Base-by-base conservation (phyloP, 2,329 filamentous ascomycete genomes). In the Aurifilum marmelostoma region DNA sequence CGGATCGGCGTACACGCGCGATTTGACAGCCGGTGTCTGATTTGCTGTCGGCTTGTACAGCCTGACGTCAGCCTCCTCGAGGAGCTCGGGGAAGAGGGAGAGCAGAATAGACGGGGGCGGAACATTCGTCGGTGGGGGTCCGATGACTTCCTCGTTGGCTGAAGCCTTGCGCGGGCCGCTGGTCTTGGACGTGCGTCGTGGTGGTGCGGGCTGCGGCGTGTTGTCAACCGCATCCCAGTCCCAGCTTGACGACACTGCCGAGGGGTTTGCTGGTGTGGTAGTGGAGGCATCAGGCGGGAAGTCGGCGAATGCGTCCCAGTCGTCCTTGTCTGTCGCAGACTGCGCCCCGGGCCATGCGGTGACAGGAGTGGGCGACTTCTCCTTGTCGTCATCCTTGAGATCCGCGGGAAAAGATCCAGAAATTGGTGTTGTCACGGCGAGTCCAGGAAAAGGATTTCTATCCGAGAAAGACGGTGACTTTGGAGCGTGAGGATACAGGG, bases 21-120 rank as follows among this genome's bases (percentile, higher is more conserved):
- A 88, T 72, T 89, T 89, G 69, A 88, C 81, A 0, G 86, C 83
- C 3, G 85, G 79, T 2, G 84, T 79, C 65, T 90, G 87, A 16
- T 85, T 83, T 47, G 87, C 84, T 66, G 92, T 84, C 2, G 89
- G 87, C 73, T 88, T 88, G 77, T 93, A 90, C 1, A 95, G 83
- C 29, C 84, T 83, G 24, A 85, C 81, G 71, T 90, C 87, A 5
- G 90, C 89, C 37, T 90, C 83, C 27, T 87, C 83, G 71, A 97
- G 88, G 6, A 97, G 81, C 9, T 87, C 83, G 0, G 92, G 89
- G 73, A 97, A 93, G 9, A 93, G 79, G 11, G 92, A 89, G 29
- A 98, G 84, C 18, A 98, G 83, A 27, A 97, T 85, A 0, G 92
- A 92, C 1, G 95, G 95, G 5, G 95, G 95, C 12, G 95, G 95